These are phyloP conservation scores for Hyaloperonospora arabidopsidis DNA, from an alignment of 352 stramenopile genomes.

Conservation along the genomic window DNA sequence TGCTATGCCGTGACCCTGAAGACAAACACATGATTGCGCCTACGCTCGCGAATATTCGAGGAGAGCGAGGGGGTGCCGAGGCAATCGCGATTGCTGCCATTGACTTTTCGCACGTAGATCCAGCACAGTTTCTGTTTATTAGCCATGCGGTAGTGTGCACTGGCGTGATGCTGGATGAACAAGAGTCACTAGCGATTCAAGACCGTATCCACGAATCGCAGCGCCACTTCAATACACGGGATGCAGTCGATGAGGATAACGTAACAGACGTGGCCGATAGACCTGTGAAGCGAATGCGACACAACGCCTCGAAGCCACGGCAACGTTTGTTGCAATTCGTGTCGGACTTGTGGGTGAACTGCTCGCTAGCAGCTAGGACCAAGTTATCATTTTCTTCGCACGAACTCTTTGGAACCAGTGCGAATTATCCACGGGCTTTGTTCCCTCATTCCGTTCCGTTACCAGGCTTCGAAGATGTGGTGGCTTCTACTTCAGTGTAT, in stretches of 20 bases:
- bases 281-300: conserved; percentile 16
- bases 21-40: conserved; percentile 34
- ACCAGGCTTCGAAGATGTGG: conserved; percentile 38
- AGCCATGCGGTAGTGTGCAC: conserved; percentile 56
- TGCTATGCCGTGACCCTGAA: conserved; percentile 46
- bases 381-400: conserved; percentile 46
- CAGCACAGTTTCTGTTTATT: conserved; percentile 53
- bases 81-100: conserved; percentile 39
- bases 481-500: conserved; percentile 58
- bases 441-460: conserved; percentile 42
- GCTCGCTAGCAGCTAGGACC: conserved; percentile 40
- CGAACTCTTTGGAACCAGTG: conserved; percentile 36
- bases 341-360: conserved; percentile 68
- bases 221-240: neutral
- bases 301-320: conserved; percentile 13
- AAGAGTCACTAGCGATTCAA: conserved; percentile 24
- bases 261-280: conserved; percentile 4
- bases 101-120: conserved; percentile 44
- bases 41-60: conserved; percentile 34
- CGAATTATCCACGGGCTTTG: conserved; percentile 36
- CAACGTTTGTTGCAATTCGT: conserved; percentile 41
- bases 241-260: conserved; percentile 1
- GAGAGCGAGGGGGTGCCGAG: conserved; percentile 27
- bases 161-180: conserved; percentile 34
- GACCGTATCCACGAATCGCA: conserved; percentile 25